Base-by-base conservation (phyloP, 257 asterid species). In the Solanum habrochaites region DNA sequence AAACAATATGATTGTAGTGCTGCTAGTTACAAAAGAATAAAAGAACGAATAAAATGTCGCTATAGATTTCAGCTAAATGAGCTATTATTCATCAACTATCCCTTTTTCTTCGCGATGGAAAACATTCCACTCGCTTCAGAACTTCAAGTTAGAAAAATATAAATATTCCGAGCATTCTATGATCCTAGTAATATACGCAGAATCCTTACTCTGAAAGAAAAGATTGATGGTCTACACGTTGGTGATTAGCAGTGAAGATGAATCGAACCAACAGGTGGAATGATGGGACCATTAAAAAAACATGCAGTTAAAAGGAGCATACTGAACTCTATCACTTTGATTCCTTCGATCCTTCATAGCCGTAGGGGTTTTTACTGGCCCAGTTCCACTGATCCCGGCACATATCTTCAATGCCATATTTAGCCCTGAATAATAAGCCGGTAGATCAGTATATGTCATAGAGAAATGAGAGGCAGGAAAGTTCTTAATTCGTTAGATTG, bases 321-420 rank as follows among this genome's bases (percentile, higher is more conserved):
- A 29, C 45, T 49, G 69, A 39, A 81, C 20, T 18, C 20, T 6
- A 64, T 81, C 66, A 81, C 45, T 81, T 29, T 81, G 85, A 81
- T 52, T 81, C 85, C 39, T 49, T 40, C 35, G 91, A 73, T 52
- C 85, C 82, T 32, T 49, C 91, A 86, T 97, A 97, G 67, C 99
- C 99, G n/a, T 91, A 95, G 4, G 99, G 99, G 88, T 97, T 97
- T 92, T 95, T 94, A 97, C 97, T 93, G 20, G 99, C 98, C 99
- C 99, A 97, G 90, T 95, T 97, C 99, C 99, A 97, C 85, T 94
- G 99, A 91, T 95, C 99, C 83, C 96, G 69, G 89, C 99, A 97
- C 98, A 95, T 94, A 91, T 94, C 99, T 12, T 93, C 95, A 35
- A 94, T 91, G n/a, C 95, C 98, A 86, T 86, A 94, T 88, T 96